Percentiles rank a stretch among this genome's conserved stretches.
phyloP scores from a whole-genome alignment of 2,329 filamentous ascomycete species.

The Fusarium metavorans region DNA sequence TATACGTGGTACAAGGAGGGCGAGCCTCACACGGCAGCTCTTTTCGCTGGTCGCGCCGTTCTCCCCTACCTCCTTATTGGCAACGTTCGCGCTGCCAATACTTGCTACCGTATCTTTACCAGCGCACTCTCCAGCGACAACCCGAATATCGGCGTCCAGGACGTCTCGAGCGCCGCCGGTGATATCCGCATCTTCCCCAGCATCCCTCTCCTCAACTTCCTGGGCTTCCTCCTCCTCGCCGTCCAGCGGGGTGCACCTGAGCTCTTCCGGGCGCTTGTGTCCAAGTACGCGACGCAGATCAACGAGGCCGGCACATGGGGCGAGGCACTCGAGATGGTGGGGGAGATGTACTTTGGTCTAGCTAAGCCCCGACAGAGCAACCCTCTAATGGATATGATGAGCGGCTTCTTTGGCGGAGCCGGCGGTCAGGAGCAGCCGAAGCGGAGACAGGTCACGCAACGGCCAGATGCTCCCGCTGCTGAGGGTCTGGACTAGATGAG shows the following conservation, averaged over 20 bases:
- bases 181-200: conserved; percentile 89
- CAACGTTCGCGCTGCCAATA: conserved; percentile 90
- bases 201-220: conserved; percentile 94
- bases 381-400: conserved; percentile 98
- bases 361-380: conserved; percentile 89
- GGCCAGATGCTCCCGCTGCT: conserved; percentile 63
- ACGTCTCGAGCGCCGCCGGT: conserved; percentile 79
- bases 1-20: conserved; percentile 95
- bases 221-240: conserved; percentile 84
- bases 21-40: conserved; percentile 85
- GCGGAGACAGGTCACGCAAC: conserved; percentile 58
- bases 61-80: conserved; percentile 92
- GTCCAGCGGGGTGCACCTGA: conserved; percentile 84
- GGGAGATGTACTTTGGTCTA: conserved; percentile 97
- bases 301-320: conserved; percentile 84
- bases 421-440: conserved; percentile 53
- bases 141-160: conserved; percentile 76
- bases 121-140: conserved; percentile 55
- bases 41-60: conserved; percentile 87
- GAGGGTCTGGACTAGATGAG: conserved; percentile 68
- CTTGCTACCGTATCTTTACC: conserved; percentile 76
- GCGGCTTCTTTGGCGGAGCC: conserved; percentile 86
- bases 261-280: conserved; percentile 83
- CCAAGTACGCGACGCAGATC: conserved; percentile 84
- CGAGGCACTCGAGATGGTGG: conserved; percentile 85